Evolutionary conservation across 1,139 yeast genomes (phyloP), one percentile per base, ranked within the genome.

Genomic region (Zhuliangozyma blackwelliae): DNA sequence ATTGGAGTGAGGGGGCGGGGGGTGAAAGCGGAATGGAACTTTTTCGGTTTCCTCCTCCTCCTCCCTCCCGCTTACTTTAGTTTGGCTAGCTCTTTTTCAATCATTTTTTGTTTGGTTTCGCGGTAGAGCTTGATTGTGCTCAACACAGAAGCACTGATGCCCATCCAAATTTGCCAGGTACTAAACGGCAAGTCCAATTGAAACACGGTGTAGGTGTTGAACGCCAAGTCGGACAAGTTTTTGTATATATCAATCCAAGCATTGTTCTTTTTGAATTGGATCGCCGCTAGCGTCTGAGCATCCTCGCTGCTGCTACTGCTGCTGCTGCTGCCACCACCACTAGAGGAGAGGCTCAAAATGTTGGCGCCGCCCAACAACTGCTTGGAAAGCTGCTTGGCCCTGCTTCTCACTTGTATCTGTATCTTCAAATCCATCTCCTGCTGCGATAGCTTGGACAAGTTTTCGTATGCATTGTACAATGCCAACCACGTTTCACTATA

Each of bases 401-500:
- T 62, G 42, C 55, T 56, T 41, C 63, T 65, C 5, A 73, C 68
- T 42, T 67, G 68, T 16, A 64, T 65, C 46, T 57, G 65, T 25
- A 66, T 63, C 36, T 59, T 62, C 36, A 63, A 44, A 34, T 66
- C 72, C 60, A 66, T 62, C 48, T 72, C 77, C 46, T 68, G 66
- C 34, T 65, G 70, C 16, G 59, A 55, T 10, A 77, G 57, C 7
- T 52, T 52, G 30, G 61, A 56, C 38, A 77, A 57, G 35, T 65
- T 62, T 13, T 53, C 55, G 50, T 69, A 65, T 16, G 74, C 70
- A 39, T 68, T 71, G 49, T 73, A 74, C 37, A 82, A 55, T 2
- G 77, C 79, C 4, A 78, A 53, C 31, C 80, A 45, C 12, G 83
- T 78, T 49, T 79, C 82, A 34, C 68, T 68, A 55, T 78, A 78